Evolutionary conservation across 352 stramenopile genomes (phyloP), one percentile per base, ranked within the genome.

Genomic region (Pythium utonaiense): DNA sequence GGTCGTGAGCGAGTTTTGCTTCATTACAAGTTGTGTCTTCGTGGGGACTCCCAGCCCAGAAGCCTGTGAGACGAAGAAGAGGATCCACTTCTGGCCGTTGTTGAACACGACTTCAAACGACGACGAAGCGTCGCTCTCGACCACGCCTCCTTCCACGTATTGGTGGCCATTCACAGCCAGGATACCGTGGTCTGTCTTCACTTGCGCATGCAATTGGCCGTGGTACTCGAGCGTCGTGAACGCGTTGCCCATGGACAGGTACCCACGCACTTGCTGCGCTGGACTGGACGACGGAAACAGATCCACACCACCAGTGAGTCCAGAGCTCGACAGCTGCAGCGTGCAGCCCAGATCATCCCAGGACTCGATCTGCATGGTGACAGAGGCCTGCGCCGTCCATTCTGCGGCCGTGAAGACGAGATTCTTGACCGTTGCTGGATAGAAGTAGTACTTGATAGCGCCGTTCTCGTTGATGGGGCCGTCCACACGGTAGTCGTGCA

Each of bases 381-480:
- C 6, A 0, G 47, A 6, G 12, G 56, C 21, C 22, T 19, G 7
- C 0, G 65, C 30, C 49, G 51, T 64, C 24, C 87, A 69, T 55
- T 90, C 80, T 19, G 73, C 48, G 48, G 82, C 75, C 21, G 78
- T 83, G 64, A 94, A 88, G 14, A 86, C 62, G 62, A 84, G 74
- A 61, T 88, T 91, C 64, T 89, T 91, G 53, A 89, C 75, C 17
- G 73, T 84, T 19, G 79, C 73, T 9, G 82, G 75, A 54, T 88
- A 92, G 45, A 84, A 94, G 70, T 92, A 92, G 69, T 85, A 94
- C n/a, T 77, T 83, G 52, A 88, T 78, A n/a, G 80, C 85, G 56
- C 71, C 82, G 56, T 94, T 92, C 48, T 90, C 85, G 53, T 94
- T 93, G 16, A 70, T 57, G 1, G 80, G 81, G 0, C 83, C 83